A percentile compares a stretch with the other conserved stretches of the same genome.
phyloP scores from a whole-genome alignment of 2,329 filamentous ascomycete species.

The Exophiala mesophila region DNA sequence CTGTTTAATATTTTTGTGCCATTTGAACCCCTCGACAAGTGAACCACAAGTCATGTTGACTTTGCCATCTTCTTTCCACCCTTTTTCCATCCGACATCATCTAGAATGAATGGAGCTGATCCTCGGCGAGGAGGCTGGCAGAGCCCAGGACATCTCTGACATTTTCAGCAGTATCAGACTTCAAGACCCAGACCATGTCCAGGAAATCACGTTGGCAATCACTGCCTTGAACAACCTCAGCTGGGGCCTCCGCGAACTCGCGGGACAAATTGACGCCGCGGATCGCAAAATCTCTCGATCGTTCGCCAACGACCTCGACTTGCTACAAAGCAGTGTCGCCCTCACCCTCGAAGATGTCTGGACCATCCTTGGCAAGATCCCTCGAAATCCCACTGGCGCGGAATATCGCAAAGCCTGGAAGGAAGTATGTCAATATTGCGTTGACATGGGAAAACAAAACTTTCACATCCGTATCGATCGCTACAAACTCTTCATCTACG shows the following conservation, averaged over 20 bases:
- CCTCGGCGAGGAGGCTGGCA: constrained; percentile 41
- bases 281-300: constrained; percentile 35
- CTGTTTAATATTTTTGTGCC: constrained; percentile 2
- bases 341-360: constrained; percentile 50
- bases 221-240: constrained; percentile 53
- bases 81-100: constrained; percentile 6
- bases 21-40: constrained; percentile 4
- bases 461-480: constrained; percentile 46
- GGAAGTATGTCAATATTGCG: constrained; percentile 37
- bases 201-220: constrained; percentile 51
- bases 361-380: constrained; percentile 41
- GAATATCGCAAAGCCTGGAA: constrained; percentile 49
- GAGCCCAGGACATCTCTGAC: constrained; percentile 50
- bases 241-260: constrained; percentile 45
- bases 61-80: constrained; percentile 4
- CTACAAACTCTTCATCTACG: constrained; percentile 48
- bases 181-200: constrained; percentile 47
- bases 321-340: constrained; percentile 46
- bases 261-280: constrained; percentile 37
- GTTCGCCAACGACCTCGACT: constrained; percentile 43
- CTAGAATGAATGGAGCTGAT: constrained; percentile 33
- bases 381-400: constrained; percentile 27
- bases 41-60: constrained; percentile 13
- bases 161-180: constrained; percentile 48
- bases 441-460: constrained; percentile 44